Percentiles rank a stretch among this genome's conserved stretches.
Conservation (phyloP, 2,329 filamentous ascomycete genomes). For the Alternaria dauci region DNA sequence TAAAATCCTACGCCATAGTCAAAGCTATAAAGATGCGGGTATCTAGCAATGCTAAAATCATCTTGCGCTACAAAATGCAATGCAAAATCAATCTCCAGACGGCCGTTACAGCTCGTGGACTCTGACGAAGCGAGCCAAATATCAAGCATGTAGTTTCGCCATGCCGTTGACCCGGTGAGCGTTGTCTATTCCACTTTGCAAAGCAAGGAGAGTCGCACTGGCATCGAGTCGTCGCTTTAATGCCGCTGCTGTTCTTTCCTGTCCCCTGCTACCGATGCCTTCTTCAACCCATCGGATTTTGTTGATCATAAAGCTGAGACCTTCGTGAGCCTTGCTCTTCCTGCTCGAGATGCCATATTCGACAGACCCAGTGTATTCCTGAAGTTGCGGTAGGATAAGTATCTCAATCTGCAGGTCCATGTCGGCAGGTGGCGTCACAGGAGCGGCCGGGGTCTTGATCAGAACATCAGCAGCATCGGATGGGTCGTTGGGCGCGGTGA, state of each 20-base stretch:
- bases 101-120: slow-evolving; percentile 24
- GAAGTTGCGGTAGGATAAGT: slow-evolving; percentile 79
- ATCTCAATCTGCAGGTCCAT: slow-evolving; percentile 89
- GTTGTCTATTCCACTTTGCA: slow-evolving; percentile 41
- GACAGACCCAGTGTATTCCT: slow-evolving; percentile 77
- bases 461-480: slow-evolving; percentile 55
- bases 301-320: slow-evolving; percentile 86
- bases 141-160: slow-evolving; percentile 40
- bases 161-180: slow-evolving; percentile 34
- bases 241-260: slow-evolving; percentile 49
- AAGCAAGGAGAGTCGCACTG: slow-evolving; percentile 44
- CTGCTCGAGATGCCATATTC: slow-evolving; percentile 84
- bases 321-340: slow-evolving; percentile 83
- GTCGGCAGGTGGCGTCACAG: slow-evolving; percentile 69
- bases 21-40: slow-evolving; percentile 47
- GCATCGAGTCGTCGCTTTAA: slow-evolving; percentile 50
- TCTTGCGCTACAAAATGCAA: slow-evolving; percentile 33
- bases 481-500: slow-evolving; percentile 55
- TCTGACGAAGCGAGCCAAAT: slow-evolving; percentile 8
- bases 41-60: slow-evolving; percentile 50
- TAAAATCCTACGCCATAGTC: slow-evolving; percentile 18
- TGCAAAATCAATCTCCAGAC: slow-evolving; percentile 16
- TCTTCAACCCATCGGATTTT: slow-evolving; percentile 88
- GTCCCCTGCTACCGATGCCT: slow-evolving; percentile 56
- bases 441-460: slow-evolving; percentile 57